phyloP scores from a whole-genome alignment of 2,329 filamentous ascomycete species.

The Cytospora paraplurivora region DNA sequence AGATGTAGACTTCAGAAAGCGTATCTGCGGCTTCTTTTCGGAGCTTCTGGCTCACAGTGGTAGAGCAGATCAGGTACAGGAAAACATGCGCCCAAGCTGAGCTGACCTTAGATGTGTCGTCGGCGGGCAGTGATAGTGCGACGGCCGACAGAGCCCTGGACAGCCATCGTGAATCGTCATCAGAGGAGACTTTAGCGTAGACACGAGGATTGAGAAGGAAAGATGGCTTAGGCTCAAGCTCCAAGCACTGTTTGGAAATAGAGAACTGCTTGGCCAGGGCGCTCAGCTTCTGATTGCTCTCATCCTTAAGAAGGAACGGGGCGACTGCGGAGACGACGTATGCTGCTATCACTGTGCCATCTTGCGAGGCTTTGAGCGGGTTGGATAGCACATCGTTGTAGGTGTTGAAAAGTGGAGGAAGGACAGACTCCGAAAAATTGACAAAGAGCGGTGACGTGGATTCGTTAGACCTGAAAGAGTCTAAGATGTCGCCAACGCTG shows the following conservation, averaged over 20 bases:
- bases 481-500: constrained; percentile 70
- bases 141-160: constrained; percentile 68
- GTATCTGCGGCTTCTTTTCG: constrained; percentile 64
- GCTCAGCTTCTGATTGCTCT: constrained; percentile 52
- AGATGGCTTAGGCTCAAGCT: constrained; percentile 77
- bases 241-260: constrained; percentile 66
- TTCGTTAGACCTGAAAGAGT: constrained; percentile 51
- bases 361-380: constrained; percentile 77
- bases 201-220: constrained; percentile 83
- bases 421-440: constrained; percentile 55
- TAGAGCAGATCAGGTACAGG: constrained; percentile 74
- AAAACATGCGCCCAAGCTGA: constrained; percentile 81
- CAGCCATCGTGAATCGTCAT: constrained; percentile 80
- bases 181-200: constrained; percentile 74
- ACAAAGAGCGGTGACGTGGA: constrained; percentile 50
- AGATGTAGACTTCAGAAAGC: constrained; percentile 66
- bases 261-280: constrained; percentile 62
- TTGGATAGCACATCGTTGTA: constrained; percentile 81
- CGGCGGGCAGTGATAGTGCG: constrained; percentile 55
- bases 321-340: constrained; percentile 72
- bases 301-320: constrained; percentile 54
- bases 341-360: constrained; percentile 76
- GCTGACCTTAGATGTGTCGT: constrained; percentile 51
- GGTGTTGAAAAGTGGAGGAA: constrained; percentile 63
- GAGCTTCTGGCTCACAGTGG: constrained; percentile 60